phyloP scores from a whole-genome alignment of 1,284 basidiomycete species.

The Boletus semigastroideus region DNA sequence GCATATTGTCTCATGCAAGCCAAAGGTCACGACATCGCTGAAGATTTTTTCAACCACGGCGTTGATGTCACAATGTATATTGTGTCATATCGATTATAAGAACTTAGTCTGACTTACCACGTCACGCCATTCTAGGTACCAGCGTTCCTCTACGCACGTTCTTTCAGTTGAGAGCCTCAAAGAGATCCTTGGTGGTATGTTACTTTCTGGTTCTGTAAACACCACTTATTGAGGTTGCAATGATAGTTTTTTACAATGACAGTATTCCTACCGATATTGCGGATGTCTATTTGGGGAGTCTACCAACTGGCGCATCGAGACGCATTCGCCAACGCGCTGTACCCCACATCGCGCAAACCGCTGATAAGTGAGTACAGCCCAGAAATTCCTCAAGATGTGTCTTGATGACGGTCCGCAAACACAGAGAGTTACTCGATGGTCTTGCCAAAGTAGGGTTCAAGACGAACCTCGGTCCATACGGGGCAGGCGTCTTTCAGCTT shows the following conservation, averaged over 20 bases:
- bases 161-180: slow-evolving; percentile 19
- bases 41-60: slow-evolving; percentile 25
- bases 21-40: slow-evolving; percentile 27
- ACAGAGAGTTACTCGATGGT: slow-evolving; percentile 39
- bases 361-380: slow-evolving; percentile 26
- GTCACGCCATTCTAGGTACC: slow-evolving; percentile 16
- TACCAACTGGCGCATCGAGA: slow-evolving; percentile 18
- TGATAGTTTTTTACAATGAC: slow-evolving; percentile 23
- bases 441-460: slow-evolving; percentile 47
- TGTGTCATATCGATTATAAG: background rate
- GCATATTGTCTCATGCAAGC: background rate
- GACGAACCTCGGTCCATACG: slow-evolving; percentile 39
- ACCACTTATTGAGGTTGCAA: background rate
- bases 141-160: slow-evolving; percentile 32
- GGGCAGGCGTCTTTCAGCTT: slow-evolving; percentile 37
- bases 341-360: slow-evolving; percentile 21
- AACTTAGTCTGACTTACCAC: slow-evolving; percentile 4
- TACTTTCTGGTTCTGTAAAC: background rate
- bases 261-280: slow-evolving; percentile 27
- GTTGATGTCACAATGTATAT: slow-evolving; percentile 31
- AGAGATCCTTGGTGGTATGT: slow-evolving; percentile 17
- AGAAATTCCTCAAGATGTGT: background rate
- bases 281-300: slow-evolving; percentile 16
- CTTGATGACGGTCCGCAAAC: background rate
- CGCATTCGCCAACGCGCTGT: slow-evolving; percentile 20